Conservation (phyloP, 2,329 filamentous ascomycete species). For the Calonectria crousiana region DNA sequence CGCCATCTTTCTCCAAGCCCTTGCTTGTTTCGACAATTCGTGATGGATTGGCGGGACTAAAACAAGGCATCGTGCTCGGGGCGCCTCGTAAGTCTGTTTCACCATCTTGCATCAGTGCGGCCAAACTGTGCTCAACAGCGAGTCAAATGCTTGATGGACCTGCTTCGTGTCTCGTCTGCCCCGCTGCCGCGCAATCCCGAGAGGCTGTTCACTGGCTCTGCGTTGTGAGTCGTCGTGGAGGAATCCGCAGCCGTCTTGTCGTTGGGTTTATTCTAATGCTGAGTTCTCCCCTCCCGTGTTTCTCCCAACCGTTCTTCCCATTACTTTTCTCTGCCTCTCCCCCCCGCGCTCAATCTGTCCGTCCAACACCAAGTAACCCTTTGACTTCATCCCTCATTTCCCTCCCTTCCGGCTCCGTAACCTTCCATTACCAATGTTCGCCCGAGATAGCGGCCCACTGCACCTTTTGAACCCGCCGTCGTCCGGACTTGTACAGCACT, state of each 20-base stretch:
- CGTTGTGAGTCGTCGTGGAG: neutral
- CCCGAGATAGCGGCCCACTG: slow-evolving; percentile 16
- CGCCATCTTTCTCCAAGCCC: neutral
- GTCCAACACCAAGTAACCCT: neutral
- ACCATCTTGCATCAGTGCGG: neutral
- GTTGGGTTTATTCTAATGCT: neutral
- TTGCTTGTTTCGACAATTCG: neutral
- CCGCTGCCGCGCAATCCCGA: slow-evolving; percentile 22
- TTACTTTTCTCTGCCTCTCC: neutral
- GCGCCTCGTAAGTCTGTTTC: slow-evolving; percentile 2
- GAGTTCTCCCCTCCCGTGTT: neutral
- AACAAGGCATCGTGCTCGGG: neutral
- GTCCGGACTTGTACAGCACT: neutral
- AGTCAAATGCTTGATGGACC: slow-evolving; percentile 10
- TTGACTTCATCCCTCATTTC: slow-evolving; percentile 4
- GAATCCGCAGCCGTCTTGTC: neutral
- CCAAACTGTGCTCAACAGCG: neutral
- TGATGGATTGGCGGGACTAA: neutral
- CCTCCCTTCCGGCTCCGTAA: neutral
- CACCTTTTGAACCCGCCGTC: neutral
- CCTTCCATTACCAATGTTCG: neutral
- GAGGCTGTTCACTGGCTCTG: neutral
- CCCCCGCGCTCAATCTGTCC: neutral
- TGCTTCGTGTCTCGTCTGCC: slow-evolving; percentile 20
- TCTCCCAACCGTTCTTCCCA: neutral